These are phyloP conservation scores for Malbranchea cinnamomea DNA, from an alignment of 2,329 filamentous ascomycete genomes.

Conservation along the genomic window DNA sequence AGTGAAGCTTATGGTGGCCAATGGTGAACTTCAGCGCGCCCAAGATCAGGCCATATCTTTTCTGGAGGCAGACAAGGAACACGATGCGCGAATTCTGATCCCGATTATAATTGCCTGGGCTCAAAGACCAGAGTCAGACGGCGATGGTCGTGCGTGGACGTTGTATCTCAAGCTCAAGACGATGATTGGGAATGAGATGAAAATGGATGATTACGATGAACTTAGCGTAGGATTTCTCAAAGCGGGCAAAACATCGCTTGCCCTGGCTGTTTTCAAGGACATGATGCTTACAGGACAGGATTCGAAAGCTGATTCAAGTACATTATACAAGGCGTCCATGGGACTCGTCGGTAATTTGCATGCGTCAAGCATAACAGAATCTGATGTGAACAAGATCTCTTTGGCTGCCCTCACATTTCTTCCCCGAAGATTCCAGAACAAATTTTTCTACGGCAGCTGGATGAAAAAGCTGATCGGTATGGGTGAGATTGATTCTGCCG, in stretches of 20 bases:
- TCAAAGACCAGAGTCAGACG: constrained; percentile 32
- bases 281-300: constrained; percentile 59
- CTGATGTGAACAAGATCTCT: constrained; percentile 33
- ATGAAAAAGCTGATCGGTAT: constrained; percentile 67
- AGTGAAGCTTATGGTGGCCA: constrained; percentile 34
- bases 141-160: constrained; percentile 48
- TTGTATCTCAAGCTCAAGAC: constrained; percentile 51
- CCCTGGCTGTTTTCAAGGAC: constrained; percentile 66
- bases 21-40: constrained; percentile 33
- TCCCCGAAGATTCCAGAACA: constrained; percentile 45
- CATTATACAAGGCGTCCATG: constrained; percentile 29
- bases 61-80: constrained; percentile 19
- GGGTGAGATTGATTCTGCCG: constrained; percentile 54
- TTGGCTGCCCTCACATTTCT: constrained; percentile 36
- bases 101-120: constrained; percentile 57
- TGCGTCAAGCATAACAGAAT: constrained; percentile 25
- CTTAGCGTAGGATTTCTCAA: constrained; percentile 57
- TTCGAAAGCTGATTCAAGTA: constrained; percentile 28
- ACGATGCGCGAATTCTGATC: constrained; percentile 32
- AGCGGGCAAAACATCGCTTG: constrained; percentile 48
- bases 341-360: constrained; percentile 27
- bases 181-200: constrained; percentile 45
- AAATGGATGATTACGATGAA: constrained; percentile 60
- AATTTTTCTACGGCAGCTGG: constrained; percentile 80
- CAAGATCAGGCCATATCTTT: constrained; percentile 33